These are phyloP conservation scores for Aegilops tauschii DNA, from an alignment of 176 grass and related monocot genomes.

Conservation along the genomic window DNA sequence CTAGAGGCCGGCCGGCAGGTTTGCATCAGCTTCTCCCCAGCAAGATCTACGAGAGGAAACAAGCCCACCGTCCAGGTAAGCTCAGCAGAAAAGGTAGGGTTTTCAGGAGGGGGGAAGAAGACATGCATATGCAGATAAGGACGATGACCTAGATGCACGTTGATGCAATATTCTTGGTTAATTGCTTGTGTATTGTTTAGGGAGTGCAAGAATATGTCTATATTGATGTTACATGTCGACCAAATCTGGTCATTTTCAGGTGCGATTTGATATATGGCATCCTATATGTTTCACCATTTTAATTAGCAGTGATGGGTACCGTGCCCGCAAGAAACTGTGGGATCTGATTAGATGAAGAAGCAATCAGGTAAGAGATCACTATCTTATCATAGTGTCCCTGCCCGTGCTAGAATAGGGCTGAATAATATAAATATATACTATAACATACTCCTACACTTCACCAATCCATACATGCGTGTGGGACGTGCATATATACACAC, in stretches of 20 bases:
- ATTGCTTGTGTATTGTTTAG: neutral
- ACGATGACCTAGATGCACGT: neutral
- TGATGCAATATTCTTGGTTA: neutral
- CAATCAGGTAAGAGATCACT: constrained; percentile 2
- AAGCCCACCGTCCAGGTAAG: neutral
- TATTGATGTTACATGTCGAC: neutral
- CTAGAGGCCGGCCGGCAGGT: neutral
- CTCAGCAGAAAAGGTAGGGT: neutral
- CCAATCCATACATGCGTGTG: no score
- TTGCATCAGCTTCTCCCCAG: neutral
- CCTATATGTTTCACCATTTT: neutral
- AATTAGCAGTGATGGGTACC: neutral
- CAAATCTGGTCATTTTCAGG: neutral
- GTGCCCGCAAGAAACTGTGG: neutral
- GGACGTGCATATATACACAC: no score
- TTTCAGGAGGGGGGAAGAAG: neutral
- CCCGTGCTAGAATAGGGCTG: neutral
- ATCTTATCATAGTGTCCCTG: neutral
- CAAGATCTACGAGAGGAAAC: neutral
- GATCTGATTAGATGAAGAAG: neutral
- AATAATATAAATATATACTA: no score
- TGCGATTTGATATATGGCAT: neutral
- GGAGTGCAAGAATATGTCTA: neutral
- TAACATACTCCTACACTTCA: no score
- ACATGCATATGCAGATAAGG: neutral